Conservation (phyloP, 148 eudicot genomes). For the Nyssa sinensis region DNA sequence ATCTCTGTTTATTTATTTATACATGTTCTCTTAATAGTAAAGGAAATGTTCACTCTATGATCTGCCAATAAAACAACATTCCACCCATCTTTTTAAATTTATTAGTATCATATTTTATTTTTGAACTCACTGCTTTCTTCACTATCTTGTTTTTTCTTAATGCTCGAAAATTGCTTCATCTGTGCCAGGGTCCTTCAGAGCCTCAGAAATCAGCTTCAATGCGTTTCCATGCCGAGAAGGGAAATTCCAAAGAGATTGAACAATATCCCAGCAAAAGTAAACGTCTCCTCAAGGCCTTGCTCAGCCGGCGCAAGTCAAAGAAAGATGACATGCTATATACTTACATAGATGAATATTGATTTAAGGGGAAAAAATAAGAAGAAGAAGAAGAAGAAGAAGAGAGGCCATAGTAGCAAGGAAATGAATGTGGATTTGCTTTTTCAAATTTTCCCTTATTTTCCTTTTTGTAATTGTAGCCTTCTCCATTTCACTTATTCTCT, state of each 20-base stretch:
- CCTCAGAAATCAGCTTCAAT: constrained; percentile 75
- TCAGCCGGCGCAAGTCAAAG: constrained; percentile 78
- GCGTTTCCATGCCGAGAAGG: constrained; percentile 56
- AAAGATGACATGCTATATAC: constrained; percentile 73
- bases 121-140: too few relatives aligned
- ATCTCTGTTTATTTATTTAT: not conserved
- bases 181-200: constrained; percentile 45
- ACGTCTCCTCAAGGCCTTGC: constrained; percentile 87
- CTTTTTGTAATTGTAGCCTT: not conserved
- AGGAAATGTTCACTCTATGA: not conserved
- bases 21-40: not conserved
- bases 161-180: constrained; percentile 11
- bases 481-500: not conserved
- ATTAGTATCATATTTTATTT: too few relatives aligned
- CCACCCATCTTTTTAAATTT: not conserved
- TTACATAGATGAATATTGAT: constrained; percentile 85
- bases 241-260: constrained; percentile 47
- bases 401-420: not conserved
- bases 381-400: not conserved
- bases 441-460: not conserved
- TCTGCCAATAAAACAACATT: not conserved
- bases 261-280: constrained; percentile 76
- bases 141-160: not conserved
- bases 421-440: not conserved
- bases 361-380: not conserved